Evolutionary conservation across 225 moss, liverwort and hornwort genomes (phyloP).

Genomic region (Polytrichum commune): DNA sequence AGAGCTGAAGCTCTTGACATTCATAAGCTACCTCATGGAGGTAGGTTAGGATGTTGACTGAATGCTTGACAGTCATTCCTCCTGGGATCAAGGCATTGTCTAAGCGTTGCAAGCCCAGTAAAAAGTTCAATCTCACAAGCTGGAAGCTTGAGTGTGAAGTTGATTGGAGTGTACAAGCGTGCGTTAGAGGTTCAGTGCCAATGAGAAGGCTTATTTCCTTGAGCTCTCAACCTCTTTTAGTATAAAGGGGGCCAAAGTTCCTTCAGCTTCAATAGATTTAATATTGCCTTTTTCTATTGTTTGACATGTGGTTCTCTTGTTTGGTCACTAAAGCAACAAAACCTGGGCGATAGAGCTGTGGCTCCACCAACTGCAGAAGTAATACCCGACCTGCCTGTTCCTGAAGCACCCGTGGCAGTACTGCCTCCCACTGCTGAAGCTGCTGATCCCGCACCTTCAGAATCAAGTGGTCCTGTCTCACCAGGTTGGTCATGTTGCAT

Average conservation of each 20-base stretch:
- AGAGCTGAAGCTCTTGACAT: no score
- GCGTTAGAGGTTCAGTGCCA: no score
- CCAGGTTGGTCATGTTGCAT: constrained; percentile 7
- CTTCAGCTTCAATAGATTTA: no score
- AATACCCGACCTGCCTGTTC: neutral
- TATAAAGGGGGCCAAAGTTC: no score
- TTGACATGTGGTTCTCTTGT: neutral
- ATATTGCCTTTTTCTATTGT: neutral
- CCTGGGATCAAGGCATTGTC: no score
- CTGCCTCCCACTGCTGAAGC: constrained; percentile 2
- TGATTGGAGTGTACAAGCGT: no score
- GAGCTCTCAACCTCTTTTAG: no score
- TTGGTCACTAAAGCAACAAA: constrained; percentile 9
- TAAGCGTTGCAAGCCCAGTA: no score
- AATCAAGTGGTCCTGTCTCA: constrained; percentile 4
- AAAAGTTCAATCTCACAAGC: neutral
- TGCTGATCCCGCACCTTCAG: constrained; percentile 5
- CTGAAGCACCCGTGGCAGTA: neutral
- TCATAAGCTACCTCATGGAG: no score
- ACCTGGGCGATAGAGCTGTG: neutral
- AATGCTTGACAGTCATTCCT: no score
- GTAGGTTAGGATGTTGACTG: no score
- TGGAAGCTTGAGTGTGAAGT: neutral
- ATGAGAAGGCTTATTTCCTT: no score
- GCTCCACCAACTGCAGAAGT: neutral